Percentiles rank a stretch among this genome's conserved stretches.
Conservation (phyloP, 768 basidiomycete species). For the Hericium coralloides region DNA sequence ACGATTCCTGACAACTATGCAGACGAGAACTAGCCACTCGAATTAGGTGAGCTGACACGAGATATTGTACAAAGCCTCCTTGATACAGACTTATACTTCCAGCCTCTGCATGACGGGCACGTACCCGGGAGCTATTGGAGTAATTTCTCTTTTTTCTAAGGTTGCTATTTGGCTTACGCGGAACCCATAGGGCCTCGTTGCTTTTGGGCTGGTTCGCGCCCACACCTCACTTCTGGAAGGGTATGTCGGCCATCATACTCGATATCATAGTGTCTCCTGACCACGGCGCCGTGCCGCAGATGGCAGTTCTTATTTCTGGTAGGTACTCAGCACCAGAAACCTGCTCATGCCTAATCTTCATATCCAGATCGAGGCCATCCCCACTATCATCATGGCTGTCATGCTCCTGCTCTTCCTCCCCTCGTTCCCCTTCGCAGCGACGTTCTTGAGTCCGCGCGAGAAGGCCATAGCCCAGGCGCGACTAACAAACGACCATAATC, state of each 20-base stretch:
- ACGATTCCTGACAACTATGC: background rate
- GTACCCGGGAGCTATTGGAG: conserved; percentile 46
- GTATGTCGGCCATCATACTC: conserved; percentile 16
- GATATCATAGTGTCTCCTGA: background rate
- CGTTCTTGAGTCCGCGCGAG: conserved; percentile 43
- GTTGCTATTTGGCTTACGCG: background rate
- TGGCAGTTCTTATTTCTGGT: conserved; percentile 57
- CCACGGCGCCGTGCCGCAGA: conserved; percentile 20
- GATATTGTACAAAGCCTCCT: background rate
- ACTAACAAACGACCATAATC: conserved; percentile 45
- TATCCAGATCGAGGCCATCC: conserved; percentile 44
- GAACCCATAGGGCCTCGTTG: conserved; percentile 36
- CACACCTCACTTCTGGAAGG: conserved; percentile 36
- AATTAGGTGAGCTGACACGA: conserved; percentile 28
- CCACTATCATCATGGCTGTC: conserved; percentile 43
- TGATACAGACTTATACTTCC: background rate
- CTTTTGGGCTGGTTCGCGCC: conserved; percentile 46
- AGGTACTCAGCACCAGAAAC: conserved; percentile 5
- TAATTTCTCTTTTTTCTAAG: conserved; percentile 12
- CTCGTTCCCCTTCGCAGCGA: conserved; percentile 45
- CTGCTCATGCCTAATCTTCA: background rate
- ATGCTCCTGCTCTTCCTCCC: conserved; percentile 42
- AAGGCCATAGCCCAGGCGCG: conserved; percentile 50
- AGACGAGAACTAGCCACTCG: conserved; percentile 43
- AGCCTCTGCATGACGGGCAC: conserved; percentile 54